Percentiles rank a stretch among this genome's conserved stretches.
Evolutionary conservation across 768 basidiomycete genomes (phyloP).

Genomic region (Lenzites betulinus): DNA sequence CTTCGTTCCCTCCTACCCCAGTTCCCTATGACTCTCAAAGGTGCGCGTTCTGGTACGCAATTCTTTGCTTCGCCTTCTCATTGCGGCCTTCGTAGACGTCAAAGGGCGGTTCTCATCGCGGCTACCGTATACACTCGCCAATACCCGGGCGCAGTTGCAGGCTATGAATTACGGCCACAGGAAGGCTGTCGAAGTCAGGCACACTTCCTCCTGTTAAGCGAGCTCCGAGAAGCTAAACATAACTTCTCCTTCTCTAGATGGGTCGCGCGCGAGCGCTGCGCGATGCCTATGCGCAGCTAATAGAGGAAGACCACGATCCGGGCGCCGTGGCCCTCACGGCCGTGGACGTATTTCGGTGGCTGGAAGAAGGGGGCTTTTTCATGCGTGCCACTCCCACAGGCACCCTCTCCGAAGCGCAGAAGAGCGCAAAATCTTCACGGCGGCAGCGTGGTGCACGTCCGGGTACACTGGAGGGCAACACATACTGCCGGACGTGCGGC

Average conservation of each 20-base stretch:
- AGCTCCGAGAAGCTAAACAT: neutral
- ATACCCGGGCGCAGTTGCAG: constrained; percentile 37
- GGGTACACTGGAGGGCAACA: constrained; percentile 10
- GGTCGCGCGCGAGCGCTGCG: constrained; percentile 45
- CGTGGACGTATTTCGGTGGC: constrained; percentile 47
- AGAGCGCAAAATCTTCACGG: constrained; percentile 15
- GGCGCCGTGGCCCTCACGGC: constrained; percentile 35
- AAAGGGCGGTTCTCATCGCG: constrained; percentile 33
- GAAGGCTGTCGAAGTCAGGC: constrained; percentile 50
- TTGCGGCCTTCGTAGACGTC: constrained; percentile 33
- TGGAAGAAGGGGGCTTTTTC: constrained; percentile 44
- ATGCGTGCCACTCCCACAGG: constrained; percentile 28
- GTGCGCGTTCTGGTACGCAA: constrained; percentile 24
- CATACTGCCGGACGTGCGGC: constrained; percentile 28
- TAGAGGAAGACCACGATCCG: constrained; percentile 21
- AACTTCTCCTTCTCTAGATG: constrained; percentile 37
- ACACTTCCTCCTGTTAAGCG: neutral
- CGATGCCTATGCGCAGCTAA: constrained; percentile 38
- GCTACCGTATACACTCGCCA: constrained; percentile 43
- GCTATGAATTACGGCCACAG: constrained; percentile 43
- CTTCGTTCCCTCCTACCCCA: constrained; percentile 40
- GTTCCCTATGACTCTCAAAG: constrained; percentile 48
- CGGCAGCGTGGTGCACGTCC: neutral
- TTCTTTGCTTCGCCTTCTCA: neutral
- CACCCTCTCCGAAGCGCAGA: constrained; percentile 14